Base-by-base conservation (phyloP, 306 rosid species). In the Vigna nakashimae region DNA sequence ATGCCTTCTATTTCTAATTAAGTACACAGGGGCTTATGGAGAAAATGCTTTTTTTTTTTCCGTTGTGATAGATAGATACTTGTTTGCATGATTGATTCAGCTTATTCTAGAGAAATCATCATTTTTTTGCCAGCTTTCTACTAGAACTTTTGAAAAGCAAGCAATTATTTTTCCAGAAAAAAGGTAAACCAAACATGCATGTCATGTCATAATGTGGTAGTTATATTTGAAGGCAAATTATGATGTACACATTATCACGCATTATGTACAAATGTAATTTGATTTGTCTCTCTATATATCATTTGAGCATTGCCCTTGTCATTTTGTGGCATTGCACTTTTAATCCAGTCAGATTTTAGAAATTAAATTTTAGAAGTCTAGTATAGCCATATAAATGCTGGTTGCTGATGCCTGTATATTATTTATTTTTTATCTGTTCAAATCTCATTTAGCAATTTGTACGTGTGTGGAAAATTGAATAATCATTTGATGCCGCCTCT, bases 1-100 rank as follows among this genome's bases (percentile, higher is more conserved):
- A 5, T 71, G 49, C 55, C 59, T 83, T 53, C 75, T 28, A 20
- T 43, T 80, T 60, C 53, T 56, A 69, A 34, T 46, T 9, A 52
- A 56, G 69, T 48, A n/a, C 52, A 34, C 51, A 52, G 58, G 58
- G 32, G 51, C 55, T 16, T 65, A 51, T 16, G 67, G 28, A 63
- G 55, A 79, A 52, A 42, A 32, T 18, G 4, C 66, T 9, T 10
- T 49, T 26, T 26, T 26, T 26, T 26, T 69, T 69, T 32, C 74
- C 11, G 9, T 57, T 30, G 70, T 43, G 69, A 67, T 17, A 55
- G 59, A 67, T 17, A 55, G 56, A 57, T 22, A 28, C 20, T 53
- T 18, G 5, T 53, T 13, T 30, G 20, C 56, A 7, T 45, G 56
- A 13, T 28, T 14, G 6, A 12, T 26, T 24, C n/a, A 22, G 38